phyloP scores from a whole-genome alignment of 2,329 filamentous ascomycete species.

The Ceratocystis cacaofunesta region DNA sequence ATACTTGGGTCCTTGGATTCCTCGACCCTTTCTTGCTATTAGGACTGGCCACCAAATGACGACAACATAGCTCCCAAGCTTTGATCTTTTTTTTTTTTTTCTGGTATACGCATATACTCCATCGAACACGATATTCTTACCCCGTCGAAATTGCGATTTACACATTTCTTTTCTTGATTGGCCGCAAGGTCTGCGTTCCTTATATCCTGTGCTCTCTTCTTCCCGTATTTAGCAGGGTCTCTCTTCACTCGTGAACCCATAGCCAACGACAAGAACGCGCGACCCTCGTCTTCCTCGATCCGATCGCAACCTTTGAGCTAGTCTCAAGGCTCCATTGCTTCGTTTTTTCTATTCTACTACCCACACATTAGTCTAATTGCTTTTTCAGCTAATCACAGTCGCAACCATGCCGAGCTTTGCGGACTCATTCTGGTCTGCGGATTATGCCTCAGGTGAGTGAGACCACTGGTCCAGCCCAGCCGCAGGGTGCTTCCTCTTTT shows the following conservation, averaged over 20 bases:
- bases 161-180: not conserved
- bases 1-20: not conserved
- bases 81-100: not conserved
- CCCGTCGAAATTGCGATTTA: not conserved
- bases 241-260: not conserved
- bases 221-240: not conserved
- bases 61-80: constrained; percentile 4
- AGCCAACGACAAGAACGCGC: not conserved
- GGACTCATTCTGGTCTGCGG: constrained; percentile 93
- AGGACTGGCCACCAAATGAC: not conserved
- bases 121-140: not conserved
- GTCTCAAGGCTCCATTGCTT: not conserved
- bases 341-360: not conserved
- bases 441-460: constrained; percentile 76
- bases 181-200: constrained; percentile 1
- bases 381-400: not conserved
- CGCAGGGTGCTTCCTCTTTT: too few relatives aligned
- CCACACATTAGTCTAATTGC: not conserved
- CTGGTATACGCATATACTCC: not conserved
- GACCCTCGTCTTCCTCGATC: not conserved
- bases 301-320: not conserved
- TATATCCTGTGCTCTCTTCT: not conserved
- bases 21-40: not conserved
- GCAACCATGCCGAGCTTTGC: constrained; percentile 70
- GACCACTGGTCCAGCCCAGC: constrained; percentile 6